Evolutionary conservation across 192 early-diverging fungal genomes (phyloP).

Genomic region (Helicostylum pulchrum): DNA sequence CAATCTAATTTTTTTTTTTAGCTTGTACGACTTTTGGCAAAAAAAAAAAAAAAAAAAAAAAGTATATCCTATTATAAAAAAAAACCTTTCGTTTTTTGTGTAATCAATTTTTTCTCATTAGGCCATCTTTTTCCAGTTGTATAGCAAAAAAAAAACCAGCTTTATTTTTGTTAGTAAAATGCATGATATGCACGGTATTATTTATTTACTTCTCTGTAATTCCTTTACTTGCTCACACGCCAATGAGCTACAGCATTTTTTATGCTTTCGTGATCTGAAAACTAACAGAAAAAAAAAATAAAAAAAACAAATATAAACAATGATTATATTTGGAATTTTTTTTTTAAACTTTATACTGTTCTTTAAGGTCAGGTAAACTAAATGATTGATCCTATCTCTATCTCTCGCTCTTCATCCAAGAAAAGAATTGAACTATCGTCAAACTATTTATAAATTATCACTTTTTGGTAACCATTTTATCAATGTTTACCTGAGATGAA

Average conservation of each 20-base stretch:
- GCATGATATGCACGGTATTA: background rate
- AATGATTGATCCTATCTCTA: slow-evolving; percentile 49
- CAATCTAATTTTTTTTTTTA: slow-evolving; percentile 40
- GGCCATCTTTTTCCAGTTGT: slow-evolving; percentile 77
- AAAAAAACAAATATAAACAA: slow-evolving; percentile 35
- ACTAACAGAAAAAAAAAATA: slow-evolving; percentile 1
- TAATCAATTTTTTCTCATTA: slow-evolving; percentile 77
- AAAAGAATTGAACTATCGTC: slow-evolving; percentile 82
- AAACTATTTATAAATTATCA: slow-evolving; percentile 77
- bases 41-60: too few relatives aligned
- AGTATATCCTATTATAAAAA: background rate
- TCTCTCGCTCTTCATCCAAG: slow-evolving; percentile 88
- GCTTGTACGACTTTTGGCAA: too few relatives aligned
- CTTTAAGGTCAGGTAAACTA: background rate
- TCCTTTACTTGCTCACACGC: slow-evolving; percentile 30
- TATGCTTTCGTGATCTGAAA: slow-evolving; percentile 13
- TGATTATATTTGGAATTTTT: slow-evolving; percentile 4
- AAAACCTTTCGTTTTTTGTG: slow-evolving; percentile 45
- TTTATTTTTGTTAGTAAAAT: background rate
- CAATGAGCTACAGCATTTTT: slow-evolving; percentile 29
- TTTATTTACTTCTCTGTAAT: slow-evolving; percentile 16
- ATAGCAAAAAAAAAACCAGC: slow-evolving; percentile 77
- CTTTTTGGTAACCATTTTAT: slow-evolving; percentile 90
- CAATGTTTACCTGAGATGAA: slow-evolving; percentile 64
- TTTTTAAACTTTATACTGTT: background rate